These are phyloP conservation scores for Blakeslea trispora DNA, from an alignment of 371 early-diverging fungal genomes.

Conservation along the genomic window DNA sequence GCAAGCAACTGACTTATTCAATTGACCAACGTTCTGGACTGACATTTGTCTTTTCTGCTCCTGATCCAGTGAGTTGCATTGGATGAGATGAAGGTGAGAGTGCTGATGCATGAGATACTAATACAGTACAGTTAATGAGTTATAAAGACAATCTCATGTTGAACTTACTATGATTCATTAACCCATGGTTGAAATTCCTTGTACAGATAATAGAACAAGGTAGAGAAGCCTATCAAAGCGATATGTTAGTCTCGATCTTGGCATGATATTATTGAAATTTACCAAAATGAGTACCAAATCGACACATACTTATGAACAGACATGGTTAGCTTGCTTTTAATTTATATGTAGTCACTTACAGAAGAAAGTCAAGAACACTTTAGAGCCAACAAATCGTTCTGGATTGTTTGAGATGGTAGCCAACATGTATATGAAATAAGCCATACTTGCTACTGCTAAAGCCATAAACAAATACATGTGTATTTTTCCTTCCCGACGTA, in stretches of 20 bases:
- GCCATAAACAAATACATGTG: slow-evolving; percentile 63
- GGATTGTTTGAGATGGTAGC: slow-evolving; percentile 64
- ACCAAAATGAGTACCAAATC: slow-evolving; percentile 18
- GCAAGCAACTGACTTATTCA: slow-evolving; percentile 23
- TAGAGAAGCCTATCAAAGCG: slow-evolving; percentile 25
- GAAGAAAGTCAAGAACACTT: slow-evolving; percentile 75
- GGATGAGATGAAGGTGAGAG: slow-evolving; percentile 20
- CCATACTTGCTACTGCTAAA: slow-evolving; percentile 58
- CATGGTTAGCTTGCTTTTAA: no score
- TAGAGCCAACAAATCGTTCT: slow-evolving; percentile 55
- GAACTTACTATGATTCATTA: slow-evolving; percentile 39
- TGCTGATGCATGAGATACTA: slow-evolving; percentile 30
- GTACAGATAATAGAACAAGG: slow-evolving; percentile 30
- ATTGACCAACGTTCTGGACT: slow-evolving; percentile 30
- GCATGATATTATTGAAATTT: no score
- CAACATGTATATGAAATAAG: slow-evolving; percentile 76
- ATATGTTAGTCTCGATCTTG: not conserved
- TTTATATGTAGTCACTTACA: slow-evolving; percentile 35
- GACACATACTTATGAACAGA: slow-evolving; percentile 15
- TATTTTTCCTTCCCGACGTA: slow-evolving; percentile 53
- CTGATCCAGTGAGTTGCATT: slow-evolving; percentile 25
- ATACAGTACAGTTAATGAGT: not conserved
- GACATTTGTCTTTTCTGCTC: slow-evolving; percentile 1
- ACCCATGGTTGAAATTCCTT: slow-evolving; percentile 33
- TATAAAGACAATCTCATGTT: no score